Conservation (phyloP, 73 alveolate species). For the Paramecium octaurelia region DNA sequence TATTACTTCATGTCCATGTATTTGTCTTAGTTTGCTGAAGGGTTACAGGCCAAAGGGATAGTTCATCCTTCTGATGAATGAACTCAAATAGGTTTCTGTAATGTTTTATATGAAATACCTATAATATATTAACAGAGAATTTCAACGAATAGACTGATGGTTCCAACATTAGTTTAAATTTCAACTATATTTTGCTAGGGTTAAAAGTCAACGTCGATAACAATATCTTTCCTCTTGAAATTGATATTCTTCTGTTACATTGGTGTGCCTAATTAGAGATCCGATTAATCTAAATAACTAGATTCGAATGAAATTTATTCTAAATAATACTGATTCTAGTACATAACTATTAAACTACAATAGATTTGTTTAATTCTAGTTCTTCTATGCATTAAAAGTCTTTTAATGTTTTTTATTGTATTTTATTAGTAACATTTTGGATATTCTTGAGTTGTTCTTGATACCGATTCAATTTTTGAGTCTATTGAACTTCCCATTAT, state of each 20-base stretch:
- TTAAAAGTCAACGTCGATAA: neutral
- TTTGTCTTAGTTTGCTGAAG: neutral
- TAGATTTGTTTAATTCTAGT: neutral
- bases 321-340: neutral
- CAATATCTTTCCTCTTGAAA: neutral
- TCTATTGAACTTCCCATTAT: neutral
- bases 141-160: neutral
- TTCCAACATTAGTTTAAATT: slow-evolving; percentile 23
- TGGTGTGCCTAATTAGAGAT: neutral
- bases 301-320: neutral
- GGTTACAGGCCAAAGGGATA: slow-evolving; percentile 51
- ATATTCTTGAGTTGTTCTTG: neutral
- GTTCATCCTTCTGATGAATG: slow-evolving; percentile 29
- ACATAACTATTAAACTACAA: neutral
- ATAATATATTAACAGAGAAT: neutral
- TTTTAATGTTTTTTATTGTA: neutral
- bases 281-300: neutral
- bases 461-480: neutral
- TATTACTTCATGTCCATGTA: slow-evolving; percentile 49
- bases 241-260: neutral
- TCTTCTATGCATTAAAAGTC: neutral
- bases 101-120: neutral
- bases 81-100: neutral
- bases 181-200: neutral
- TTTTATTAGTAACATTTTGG: neutral